phyloP scores from a whole-genome alignment of 2,329 filamentous ascomycete species.

The Cryphonectria nitschkei region DNA sequence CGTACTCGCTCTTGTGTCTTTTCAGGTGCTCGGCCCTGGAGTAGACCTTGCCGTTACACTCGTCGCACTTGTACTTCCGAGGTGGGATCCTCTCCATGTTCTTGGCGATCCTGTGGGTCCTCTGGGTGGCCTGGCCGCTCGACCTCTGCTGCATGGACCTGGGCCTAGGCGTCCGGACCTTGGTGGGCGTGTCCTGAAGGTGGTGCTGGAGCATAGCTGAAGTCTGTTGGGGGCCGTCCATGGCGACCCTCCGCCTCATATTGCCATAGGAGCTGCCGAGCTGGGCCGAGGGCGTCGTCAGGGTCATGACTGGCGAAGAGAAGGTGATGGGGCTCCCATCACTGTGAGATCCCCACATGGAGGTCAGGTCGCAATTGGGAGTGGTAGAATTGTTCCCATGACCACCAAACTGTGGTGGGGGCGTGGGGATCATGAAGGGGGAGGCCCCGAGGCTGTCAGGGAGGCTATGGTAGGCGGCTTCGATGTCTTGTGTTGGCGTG shows the following conservation, averaged over 20 bases:
- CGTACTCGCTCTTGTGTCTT: constrained; percentile 26
- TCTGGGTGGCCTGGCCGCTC: constrained; percentile 13
- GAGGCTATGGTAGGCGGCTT: constrained; percentile 13
- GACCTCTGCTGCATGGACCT: constrained; percentile 18
- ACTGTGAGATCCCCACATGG: constrained; percentile 25
- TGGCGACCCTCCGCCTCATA: constrained; percentile 23
- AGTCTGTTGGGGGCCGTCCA: constrained; percentile 27
- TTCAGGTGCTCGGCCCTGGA: constrained; percentile 27
- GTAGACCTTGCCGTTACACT: constrained; percentile 26
- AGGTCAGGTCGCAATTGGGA: constrained; percentile 22
- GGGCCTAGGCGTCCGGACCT: constrained; percentile 19
- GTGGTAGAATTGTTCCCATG: constrained; percentile 5
- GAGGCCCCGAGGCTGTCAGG: constrained; percentile 12
- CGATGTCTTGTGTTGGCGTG: constrained; percentile 24
- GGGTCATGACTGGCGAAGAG: constrained; percentile 21
- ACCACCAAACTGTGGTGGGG: constrained; percentile 20
- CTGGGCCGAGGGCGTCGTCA: constrained; percentile 23
- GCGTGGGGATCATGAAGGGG: constrained; percentile 23
- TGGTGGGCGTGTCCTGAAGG: constrained; percentile 20
- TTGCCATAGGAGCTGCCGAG: constrained; percentile 20
- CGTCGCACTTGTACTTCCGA: constrained; percentile 23
- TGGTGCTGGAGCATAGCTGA: constrained; percentile 26
- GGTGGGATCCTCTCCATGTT: constrained; percentile 20
- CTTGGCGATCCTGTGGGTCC: constrained; percentile 23
- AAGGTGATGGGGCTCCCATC: constrained; percentile 27